Conservation (phyloP, 768 basidiomycete genomes). For the Trametes cubensis region DNA sequence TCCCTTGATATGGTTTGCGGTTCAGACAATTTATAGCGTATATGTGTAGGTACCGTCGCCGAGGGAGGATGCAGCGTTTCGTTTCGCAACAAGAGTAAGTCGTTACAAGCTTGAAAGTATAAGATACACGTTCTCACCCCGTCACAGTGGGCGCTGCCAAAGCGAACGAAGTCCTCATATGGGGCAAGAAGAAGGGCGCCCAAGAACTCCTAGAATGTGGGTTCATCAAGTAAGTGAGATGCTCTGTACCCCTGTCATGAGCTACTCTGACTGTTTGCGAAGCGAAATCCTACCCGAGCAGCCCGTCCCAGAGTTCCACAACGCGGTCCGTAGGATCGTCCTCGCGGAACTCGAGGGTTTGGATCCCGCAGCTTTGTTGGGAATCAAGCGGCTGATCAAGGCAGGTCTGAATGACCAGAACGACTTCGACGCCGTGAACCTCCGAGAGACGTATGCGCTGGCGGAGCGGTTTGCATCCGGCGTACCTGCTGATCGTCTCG, state of each 20-base stretch:
- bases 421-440: conserved; percentile 62
- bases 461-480: conserved; percentile 66
- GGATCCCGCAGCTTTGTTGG: conserved; percentile 55
- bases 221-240: conserved; percentile 65
- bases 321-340: conserved; percentile 49
- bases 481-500: conserved; percentile 55
- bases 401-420: conserved; percentile 63
- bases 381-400: conserved; percentile 55
- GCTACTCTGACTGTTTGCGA: too few species aligned
- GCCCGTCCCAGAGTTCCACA: conserved; percentile 54
- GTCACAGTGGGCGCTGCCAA: conserved; percentile 63
- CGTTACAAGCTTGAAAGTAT: background rate
- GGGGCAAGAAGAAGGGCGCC: conserved; percentile 66
- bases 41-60: conserved; percentile 57
- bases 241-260: background rate
- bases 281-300: conserved; percentile 65
- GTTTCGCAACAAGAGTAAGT: conserved; percentile 66
- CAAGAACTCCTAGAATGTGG: conserved; percentile 60
- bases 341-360: conserved; percentile 56
- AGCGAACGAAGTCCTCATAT: conserved; percentile 72
- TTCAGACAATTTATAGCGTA: too few species aligned
- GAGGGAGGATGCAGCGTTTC: conserved; percentile 72
- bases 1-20: too few species aligned
- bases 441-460: conserved; percentile 73
- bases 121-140: background rate